These are phyloP conservation scores for Saprolegnia parasitica DNA, from an alignment of 352 stramenopile species.

Conservation along the genomic window DNA sequence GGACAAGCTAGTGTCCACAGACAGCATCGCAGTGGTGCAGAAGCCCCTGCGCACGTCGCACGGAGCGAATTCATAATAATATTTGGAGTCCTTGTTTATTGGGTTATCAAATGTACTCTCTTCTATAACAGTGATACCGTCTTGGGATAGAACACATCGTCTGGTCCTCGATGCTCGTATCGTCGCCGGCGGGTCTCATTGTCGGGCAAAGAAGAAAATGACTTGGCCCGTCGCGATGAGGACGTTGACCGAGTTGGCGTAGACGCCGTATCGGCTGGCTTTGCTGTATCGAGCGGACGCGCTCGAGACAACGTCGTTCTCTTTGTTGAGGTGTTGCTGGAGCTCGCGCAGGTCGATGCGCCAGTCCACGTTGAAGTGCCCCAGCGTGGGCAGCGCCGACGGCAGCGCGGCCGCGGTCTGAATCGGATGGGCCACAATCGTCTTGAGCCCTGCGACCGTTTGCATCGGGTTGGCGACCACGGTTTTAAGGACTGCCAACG, in stretches of 20 bases:
- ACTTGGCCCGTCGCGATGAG: constrained; percentile 26
- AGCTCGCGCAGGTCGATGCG: constrained; percentile 16
- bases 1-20: no score
- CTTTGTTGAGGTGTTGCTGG: constrained; percentile 18
- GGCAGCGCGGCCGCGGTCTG: background rate
- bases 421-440: background rate
- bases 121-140: no score
- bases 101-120: no score
- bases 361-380: background rate
- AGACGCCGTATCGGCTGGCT: constrained; percentile 17
- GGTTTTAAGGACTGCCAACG: background rate
- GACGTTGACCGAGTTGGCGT: constrained; percentile 21
- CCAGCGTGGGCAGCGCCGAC: background rate
- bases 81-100: no score
- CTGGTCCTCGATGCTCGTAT: no score
- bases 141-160: no score
- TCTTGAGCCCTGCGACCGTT: background rate
- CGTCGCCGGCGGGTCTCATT: no score
- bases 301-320: constrained; percentile 25
- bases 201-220: constrained; percentile 22
- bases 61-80: no score
- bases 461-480: background rate
- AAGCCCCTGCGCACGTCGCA: no score
- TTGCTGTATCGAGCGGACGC: constrained; percentile 6
- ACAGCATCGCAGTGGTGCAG: no score